Percentiles rank a stretch among this genome's conserved stretches.
Evolutionary conservation across 306 rosid species (phyloP).

Genomic region (Adenanthera pavonina): DNA sequence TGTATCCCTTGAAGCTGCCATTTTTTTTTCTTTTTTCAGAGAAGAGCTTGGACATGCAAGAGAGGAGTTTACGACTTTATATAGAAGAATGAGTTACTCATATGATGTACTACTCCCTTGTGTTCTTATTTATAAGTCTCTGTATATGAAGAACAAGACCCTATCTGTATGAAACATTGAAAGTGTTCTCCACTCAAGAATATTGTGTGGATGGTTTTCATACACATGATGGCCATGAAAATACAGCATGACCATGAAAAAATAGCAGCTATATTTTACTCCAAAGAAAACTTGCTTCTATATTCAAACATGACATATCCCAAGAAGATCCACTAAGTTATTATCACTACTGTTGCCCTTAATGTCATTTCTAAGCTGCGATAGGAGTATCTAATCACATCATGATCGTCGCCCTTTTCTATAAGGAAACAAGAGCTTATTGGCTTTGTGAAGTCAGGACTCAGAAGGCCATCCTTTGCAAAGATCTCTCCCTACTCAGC

Average conservation of each 20-base stretch:
- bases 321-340: background rate
- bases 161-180: too few species aligned
- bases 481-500: conserved; percentile 71
- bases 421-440: background rate
- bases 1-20: too few species aligned
- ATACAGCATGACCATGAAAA: background rate
- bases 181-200: too few species aligned
- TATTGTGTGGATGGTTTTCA: too few species aligned
- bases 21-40: too few species aligned
- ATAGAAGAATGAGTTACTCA: too few species aligned
- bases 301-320: background rate
- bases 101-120: too few species aligned
- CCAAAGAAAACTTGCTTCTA: background rate
- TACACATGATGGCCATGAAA: too few species aligned
- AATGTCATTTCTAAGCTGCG: background rate
- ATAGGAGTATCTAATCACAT: background rate
- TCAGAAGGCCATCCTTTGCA: conserved; percentile 61
- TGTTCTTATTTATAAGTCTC: too few species aligned
- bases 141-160: too few species aligned
- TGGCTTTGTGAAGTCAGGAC: conserved; percentile 40
- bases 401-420: background rate
- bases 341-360: background rate
- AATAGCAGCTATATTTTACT: background rate
- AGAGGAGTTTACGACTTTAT: too few species aligned
- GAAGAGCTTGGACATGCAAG: too few species aligned